These are phyloP conservation scores for Myxozyma nipponensis DNA, from an alignment of 805 yeast species.

Conservation along the genomic window DNA sequence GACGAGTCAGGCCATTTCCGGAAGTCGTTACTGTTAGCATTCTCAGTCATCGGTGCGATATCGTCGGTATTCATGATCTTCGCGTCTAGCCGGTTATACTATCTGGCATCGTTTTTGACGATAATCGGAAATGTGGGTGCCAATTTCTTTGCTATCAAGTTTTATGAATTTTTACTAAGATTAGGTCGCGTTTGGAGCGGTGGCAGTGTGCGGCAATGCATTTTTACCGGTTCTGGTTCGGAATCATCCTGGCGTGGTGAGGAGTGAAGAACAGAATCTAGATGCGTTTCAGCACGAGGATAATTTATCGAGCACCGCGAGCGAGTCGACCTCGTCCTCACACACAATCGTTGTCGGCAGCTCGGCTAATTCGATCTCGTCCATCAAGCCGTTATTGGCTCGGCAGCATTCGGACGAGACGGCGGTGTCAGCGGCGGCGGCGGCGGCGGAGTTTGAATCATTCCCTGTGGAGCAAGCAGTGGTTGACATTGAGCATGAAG, in stretches of 20 bases:
- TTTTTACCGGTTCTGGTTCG: slow-evolving; percentile 59
- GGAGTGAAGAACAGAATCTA: not conserved
- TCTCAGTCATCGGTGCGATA: slow-evolving; percentile 58
- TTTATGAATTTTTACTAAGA: not conserved
- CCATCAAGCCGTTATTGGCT: not conserved
- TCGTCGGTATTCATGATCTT: slow-evolving; percentile 48
- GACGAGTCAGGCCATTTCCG: slow-evolving; percentile 47
- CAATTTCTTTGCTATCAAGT: not conserved
- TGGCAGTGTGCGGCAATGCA: slow-evolving; percentile 75
- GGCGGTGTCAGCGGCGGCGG: not conserved
- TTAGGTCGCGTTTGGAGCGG: slow-evolving; percentile 63
- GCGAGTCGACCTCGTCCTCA: slow-evolving; percentile 4
- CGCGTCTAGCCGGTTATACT: slow-evolving; percentile 43
- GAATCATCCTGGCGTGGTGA: slow-evolving; percentile 36
- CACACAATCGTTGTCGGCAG: slow-evolving; percentile 1
- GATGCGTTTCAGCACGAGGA: not conserved
- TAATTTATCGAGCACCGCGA: slow-evolving; percentile 1
- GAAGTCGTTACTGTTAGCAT: slow-evolving; percentile 51
- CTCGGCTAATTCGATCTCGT: not conserved
- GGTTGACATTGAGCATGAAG: slow-evolving; percentile 9
- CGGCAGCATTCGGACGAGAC: too few relatives aligned
- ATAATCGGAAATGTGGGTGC: slow-evolving; percentile 50
- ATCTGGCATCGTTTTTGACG: slow-evolving; percentile 53
- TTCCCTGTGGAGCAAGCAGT: slow-evolving; percentile 19
- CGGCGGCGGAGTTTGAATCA: slow-evolving; percentile 14